Evolutionary conservation across 495 filamentous ascomycete species (phyloP).

Genomic region (Clohesyomyces aquaticus): DNA sequence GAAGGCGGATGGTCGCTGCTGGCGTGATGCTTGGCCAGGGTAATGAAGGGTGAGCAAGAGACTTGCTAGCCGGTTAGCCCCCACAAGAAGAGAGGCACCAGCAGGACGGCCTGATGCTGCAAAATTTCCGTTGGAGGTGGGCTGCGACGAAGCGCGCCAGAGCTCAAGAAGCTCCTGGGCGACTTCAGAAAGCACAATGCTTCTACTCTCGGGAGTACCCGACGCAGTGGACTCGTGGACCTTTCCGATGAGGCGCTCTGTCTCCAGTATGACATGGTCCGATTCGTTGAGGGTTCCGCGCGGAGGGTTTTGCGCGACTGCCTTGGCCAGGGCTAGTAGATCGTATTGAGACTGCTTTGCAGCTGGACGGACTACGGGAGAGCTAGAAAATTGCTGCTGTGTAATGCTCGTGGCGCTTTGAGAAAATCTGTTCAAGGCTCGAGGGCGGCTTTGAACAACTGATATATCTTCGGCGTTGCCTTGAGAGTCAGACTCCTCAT

Average conservation of each 20-base stretch:
- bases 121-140: constrained; percentile 53
- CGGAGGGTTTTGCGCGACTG: constrained; percentile 11
- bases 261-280: constrained; percentile 32
- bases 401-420: constrained; percentile 20
- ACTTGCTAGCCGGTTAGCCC: constrained; percentile 72
- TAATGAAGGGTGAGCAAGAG: constrained; percentile 76
- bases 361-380: constrained; percentile 5
- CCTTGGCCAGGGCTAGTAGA: constrained; percentile 32
- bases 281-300: constrained; percentile 18
- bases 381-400: not conserved
- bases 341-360: constrained; percentile 34
- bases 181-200: constrained; percentile 45
- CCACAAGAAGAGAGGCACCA: constrained; percentile 43
- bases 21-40: constrained; percentile 54
- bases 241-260: constrained; percentile 44
- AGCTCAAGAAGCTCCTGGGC: constrained; percentile 59
- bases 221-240: constrained; percentile 19
- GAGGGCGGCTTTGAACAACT: not conserved
- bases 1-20: constrained; percentile 41
- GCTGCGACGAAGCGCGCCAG: constrained; percentile 59
- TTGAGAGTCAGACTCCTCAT: constrained; percentile 36
- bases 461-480: constrained; percentile 39
- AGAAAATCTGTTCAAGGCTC: constrained; percentile 7
- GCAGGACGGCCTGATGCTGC: constrained; percentile 29
- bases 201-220: constrained; percentile 12